Base-by-base conservation (phyloP, 306 rosid species). In the Luffa aegyptiaca region DNA sequence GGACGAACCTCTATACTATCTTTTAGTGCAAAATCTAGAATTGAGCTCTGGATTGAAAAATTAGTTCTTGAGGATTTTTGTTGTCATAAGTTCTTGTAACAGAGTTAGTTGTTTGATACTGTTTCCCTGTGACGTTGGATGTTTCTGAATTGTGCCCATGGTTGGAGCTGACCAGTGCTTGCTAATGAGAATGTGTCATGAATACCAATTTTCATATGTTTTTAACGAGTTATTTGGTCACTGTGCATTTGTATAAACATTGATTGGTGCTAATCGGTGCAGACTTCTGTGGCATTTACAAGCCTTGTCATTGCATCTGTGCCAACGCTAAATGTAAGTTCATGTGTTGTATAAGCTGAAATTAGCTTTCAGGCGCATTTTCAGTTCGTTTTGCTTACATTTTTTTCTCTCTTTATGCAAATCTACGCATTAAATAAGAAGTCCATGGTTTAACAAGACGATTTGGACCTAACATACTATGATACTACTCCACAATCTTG, bases 251-350 rank as follows among this genome's bases (percentile, higher is more conserved):
- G 21, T 10, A 12, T 56, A 62, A 73, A 62, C 16, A 64, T 69
- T 79, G 21, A 77, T 80, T 85, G 17, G 42, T 71, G 49, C 57
- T 58, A 9, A 80, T 84, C 35, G 74, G 45, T 86, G 90, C 94
- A 91, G 97, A 88, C 96, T 84, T 91, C 93, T 10, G 93, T 90
- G 86, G 97, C 98, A 71, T 95, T 95, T 84, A 79, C 93, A 5
- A 86, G 97, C 93, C 86, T 95, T 74, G 97, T 93, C 77, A 58
- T 84, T 83, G 96, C 97, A 20, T 93, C 97, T 45, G 89, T 95
- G 63, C 99, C 99, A 31, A 83, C 97, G 18, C 81, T 93, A 52
- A 80, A 84, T 84, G 99, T 93, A 87, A 93, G 97, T 88, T 81
- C 31, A 75, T 74, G 7, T 63, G 78, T 77, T 62, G 39, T 77